Evolutionary conservation across 1,284 basidiomycete genomes (phyloP).

Genomic region (Ceratorhiza oryzae-sativae): DNA sequence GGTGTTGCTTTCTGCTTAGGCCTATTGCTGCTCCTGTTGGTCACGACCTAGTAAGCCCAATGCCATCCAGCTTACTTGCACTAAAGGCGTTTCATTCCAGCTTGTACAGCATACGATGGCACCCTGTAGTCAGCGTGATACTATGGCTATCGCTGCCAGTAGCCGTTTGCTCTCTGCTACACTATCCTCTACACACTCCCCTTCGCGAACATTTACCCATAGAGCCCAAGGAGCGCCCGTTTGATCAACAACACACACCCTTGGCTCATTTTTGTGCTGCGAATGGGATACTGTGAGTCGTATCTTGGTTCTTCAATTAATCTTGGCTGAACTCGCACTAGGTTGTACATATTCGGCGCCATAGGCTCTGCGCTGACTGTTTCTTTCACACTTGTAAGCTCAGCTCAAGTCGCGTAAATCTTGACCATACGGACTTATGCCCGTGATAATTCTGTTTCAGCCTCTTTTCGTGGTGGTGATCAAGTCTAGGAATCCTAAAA

Average conservation of each 20-base stretch:
- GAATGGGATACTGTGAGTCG: conserved; percentile 13
- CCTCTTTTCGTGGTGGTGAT: conserved; percentile 29
- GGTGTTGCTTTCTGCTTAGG: background rate
- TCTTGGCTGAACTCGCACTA: background rate
- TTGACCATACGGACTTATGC: background rate
- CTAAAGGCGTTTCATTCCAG: conserved; percentile 3
- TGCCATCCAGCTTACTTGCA: background rate
- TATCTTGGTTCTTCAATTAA: background rate
- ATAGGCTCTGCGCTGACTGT: conserved; percentile 28
- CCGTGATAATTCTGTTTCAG: background rate
- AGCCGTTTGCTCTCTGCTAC: conserved; percentile 5
- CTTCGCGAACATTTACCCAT: conserved; percentile 30
- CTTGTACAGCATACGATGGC: conserved; percentile 20
- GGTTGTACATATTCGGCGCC: conserved; percentile 27
- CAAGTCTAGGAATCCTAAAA: conserved; percentile 10
- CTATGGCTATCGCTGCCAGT: conserved; percentile 16
- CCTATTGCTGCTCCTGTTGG: background rate
- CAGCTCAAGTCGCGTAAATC: background rate
- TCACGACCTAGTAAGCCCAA: conserved; percentile 7
- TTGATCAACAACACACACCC: conserved; percentile 26
- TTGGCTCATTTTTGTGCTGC: conserved; percentile 29
- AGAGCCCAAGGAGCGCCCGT: background rate
- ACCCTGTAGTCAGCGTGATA: conserved; percentile 27
- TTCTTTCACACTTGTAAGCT: conserved; percentile 23
- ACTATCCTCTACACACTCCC: conserved; percentile 10